phyloP scores from a whole-genome alignment of 2,329 filamentous ascomycete genomes.

The Bimuria novae-zelandiae region DNA sequence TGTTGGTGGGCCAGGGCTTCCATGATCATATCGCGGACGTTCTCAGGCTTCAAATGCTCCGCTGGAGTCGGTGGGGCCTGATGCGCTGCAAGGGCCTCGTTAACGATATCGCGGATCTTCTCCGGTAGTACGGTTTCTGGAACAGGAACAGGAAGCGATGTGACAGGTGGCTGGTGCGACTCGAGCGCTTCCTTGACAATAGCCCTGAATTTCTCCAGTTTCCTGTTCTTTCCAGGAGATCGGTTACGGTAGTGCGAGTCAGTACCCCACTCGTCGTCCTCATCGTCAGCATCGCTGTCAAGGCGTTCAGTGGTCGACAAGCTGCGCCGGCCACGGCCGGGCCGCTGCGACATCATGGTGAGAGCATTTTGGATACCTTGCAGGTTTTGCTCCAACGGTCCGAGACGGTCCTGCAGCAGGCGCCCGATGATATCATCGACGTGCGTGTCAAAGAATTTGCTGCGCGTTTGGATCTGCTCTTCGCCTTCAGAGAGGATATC shows the following conservation, averaged over 20 bases:
- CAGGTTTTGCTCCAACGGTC: slow-evolving; percentile 80
- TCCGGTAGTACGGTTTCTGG: slow-evolving; percentile 59
- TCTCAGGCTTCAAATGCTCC: slow-evolving; percentile 17
- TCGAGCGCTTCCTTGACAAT: slow-evolving; percentile 66
- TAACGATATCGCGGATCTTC: slow-evolving; percentile 65
- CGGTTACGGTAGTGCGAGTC: slow-evolving; percentile 64
- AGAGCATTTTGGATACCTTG: slow-evolving; percentile 74
- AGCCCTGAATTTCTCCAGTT: slow-evolving; percentile 74
- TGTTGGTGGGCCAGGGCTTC: slow-evolving; percentile 30
- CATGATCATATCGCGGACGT: slow-evolving; percentile 29
- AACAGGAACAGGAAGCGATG: slow-evolving; percentile 31
- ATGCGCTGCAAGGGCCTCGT: slow-evolving; percentile 66
- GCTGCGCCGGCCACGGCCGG: slow-evolving; percentile 63
- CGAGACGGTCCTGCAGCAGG: slow-evolving; percentile 74
- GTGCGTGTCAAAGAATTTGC: slow-evolving; percentile 87
- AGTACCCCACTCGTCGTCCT: slow-evolving; percentile 72
- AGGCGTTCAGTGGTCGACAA: slow-evolving; percentile 67
- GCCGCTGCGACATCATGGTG: slow-evolving; percentile 58
- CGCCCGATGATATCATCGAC: slow-evolving; percentile 85
- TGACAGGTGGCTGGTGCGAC: slow-evolving; percentile 47
- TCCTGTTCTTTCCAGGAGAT: slow-evolving; percentile 79
- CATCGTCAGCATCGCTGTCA: slow-evolving; percentile 92
- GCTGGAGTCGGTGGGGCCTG: slow-evolving; percentile 32
- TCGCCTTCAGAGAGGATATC: slow-evolving; percentile 76
- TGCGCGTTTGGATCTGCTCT: slow-evolving; percentile 77